Evolutionary conservation across 768 basidiomycete genomes (phyloP).

Genomic region (Xerocomellus dryophilus): DNA sequence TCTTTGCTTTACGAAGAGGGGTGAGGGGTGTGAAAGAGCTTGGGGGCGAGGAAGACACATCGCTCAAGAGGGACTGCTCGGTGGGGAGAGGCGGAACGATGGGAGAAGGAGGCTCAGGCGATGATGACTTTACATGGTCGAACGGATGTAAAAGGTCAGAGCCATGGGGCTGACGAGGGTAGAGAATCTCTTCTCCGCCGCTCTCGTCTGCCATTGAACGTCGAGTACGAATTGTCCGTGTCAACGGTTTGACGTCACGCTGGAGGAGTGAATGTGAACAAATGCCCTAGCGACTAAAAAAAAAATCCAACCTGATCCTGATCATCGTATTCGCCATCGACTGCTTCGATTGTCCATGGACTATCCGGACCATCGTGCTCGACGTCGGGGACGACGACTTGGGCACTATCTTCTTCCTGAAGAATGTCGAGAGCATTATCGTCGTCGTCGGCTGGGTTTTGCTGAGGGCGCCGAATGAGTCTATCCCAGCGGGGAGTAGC

Average conservation of each 20-base stretch:
- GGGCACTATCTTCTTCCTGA: constrained; percentile 32
- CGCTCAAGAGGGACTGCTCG: constrained; percentile 30
- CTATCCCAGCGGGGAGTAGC: constrained; percentile 93
- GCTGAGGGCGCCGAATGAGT: constrained; percentile 40
- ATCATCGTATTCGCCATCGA: constrained; percentile 76
- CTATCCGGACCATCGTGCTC: constrained; percentile 67
- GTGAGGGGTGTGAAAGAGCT: constrained; percentile 52
- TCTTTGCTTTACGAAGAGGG: constrained; percentile 56
- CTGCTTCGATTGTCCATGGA: constrained; percentile 85
- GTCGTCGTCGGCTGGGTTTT: constrained; percentile 40
- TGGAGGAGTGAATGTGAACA: constrained; percentile 22
- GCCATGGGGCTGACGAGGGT: constrained; percentile 60
- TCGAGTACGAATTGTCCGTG: constrained; percentile 52
- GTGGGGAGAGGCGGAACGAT: constrained; percentile 32
- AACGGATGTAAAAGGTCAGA: constrained; percentile 32
- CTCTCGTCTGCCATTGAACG: constrained; percentile 79
- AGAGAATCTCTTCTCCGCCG: constrained; percentile 87
- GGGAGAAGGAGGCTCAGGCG: constrained; percentile 29
- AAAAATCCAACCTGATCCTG: constrained; percentile 54
- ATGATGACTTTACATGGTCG: constrained; percentile 31
- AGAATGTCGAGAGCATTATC: constrained; percentile 33
- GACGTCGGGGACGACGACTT: constrained; percentile 28
- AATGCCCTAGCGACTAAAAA: not conserved
- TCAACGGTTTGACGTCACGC: constrained; percentile 44
- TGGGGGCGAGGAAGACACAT: constrained; percentile 48